Evolutionary conservation across 2,329 filamentous ascomycete species (phyloP).

Genomic region (Plenodomus biglobosus): DNA sequence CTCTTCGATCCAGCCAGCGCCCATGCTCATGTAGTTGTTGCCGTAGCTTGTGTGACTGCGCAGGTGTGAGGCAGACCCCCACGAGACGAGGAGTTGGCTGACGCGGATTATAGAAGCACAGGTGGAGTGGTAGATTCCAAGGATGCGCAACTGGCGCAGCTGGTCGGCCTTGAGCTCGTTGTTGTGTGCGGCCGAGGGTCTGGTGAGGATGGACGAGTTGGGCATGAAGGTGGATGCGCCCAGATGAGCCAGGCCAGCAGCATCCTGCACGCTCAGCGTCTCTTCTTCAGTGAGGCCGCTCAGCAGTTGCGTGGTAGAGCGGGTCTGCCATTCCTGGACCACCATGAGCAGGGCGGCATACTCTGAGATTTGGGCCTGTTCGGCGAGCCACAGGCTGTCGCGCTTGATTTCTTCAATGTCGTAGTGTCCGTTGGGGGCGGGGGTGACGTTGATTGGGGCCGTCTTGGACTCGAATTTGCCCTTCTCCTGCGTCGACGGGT

Average conservation of each 20-base stretch:
- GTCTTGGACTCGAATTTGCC: slow-evolving; percentile 79
- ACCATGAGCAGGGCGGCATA: slow-evolving; percentile 78
- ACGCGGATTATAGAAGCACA: slow-evolving; percentile 56
- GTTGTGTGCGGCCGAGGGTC: slow-evolving; percentile 24
- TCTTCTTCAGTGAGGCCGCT: slow-evolving; percentile 76
- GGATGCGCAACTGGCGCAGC: slow-evolving; percentile 66
- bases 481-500: slow-evolving; percentile 64
- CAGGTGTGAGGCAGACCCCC: slow-evolving; percentile 33
- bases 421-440: slow-evolving; percentile 65
- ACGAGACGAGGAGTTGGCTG: slow-evolving; percentile 41
- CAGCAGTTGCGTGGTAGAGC: slow-evolving; percentile 71
- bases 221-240: slow-evolving; percentile 53
- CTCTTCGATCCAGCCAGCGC: slow-evolving; percentile 37
- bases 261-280: slow-evolving; percentile 72
- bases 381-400: slow-evolving; percentile 84
- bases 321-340: slow-evolving; percentile 79
- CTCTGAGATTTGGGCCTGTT: slow-evolving; percentile 75
- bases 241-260: slow-evolving; percentile 66
- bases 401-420: slow-evolving; percentile 79
- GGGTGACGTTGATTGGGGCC: slow-evolving; percentile 79
- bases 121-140: slow-evolving; percentile 72
- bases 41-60: slow-evolving; percentile 32
- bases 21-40: slow-evolving; percentile 32
- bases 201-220: slow-evolving; percentile 48
- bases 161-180: slow-evolving; percentile 61